Evolutionary conservation across 2,329 filamentous ascomycete genomes (phyloP).

Genomic region (Fusarium equiseti): DNA sequence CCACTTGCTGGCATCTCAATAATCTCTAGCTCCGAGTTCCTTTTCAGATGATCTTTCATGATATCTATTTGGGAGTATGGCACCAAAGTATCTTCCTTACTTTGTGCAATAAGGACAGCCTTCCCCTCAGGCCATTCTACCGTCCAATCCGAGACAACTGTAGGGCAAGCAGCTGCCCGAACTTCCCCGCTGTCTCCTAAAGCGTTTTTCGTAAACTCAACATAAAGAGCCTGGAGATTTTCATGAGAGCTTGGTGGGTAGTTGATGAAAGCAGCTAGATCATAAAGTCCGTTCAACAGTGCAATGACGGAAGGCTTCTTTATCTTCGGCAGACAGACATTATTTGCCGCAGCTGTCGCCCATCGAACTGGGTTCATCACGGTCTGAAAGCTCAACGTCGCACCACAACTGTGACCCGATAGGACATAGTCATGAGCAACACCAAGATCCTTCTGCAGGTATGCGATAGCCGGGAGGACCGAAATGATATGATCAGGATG

Average conservation of each 20-base stretch:
- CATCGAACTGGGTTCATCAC: background rate
- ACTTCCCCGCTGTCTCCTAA: background rate
- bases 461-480: background rate
- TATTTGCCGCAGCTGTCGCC: rapidly evolving
- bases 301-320: background rate
- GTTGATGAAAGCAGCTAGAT: background rate
- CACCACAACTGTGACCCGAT: background rate
- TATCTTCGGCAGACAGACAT: rapidly evolving
- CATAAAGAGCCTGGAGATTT: background rate
- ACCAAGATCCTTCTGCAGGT: background rate
- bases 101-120: background rate
- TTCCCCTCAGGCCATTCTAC: background rate
- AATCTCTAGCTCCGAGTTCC: rapidly evolving
- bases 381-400: background rate
- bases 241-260: background rate
- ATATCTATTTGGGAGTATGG: background rate
- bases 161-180: background rate
- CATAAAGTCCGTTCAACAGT: constrained; percentile 1
- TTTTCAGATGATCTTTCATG: background rate
- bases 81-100: background rate
- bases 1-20: background rate
- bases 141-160: background rate
- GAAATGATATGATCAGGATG: constrained; percentile 4
- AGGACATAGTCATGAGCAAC: background rate
- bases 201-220: background rate